These are phyloP conservation scores for Metarhizium sp. DNA, from an alignment of 2,329 filamentous ascomycete genomes.

Conservation along the genomic window DNA sequence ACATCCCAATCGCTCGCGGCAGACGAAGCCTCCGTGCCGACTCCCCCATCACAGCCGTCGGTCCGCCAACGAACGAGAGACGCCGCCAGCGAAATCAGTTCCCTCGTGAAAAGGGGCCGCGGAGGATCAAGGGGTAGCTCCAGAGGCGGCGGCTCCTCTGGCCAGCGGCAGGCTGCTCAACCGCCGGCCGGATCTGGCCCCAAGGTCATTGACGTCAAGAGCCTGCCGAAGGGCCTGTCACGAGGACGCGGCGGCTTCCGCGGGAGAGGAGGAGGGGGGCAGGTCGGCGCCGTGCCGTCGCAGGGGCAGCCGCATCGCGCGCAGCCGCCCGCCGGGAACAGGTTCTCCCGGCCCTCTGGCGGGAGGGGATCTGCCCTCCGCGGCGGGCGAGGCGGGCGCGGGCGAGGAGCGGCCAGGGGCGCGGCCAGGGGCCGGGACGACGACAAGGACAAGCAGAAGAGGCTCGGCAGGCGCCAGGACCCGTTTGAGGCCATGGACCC, in stretches of 20 bases:
- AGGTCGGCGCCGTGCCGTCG: background rate
- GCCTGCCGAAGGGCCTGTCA: constrained; percentile 21
- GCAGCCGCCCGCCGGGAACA: constrained; percentile 8
- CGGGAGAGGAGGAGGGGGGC: constrained; percentile 7
- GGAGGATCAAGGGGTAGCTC: background rate
- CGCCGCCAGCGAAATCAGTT: constrained; percentile 25
- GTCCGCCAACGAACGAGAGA: constrained; percentile 21
- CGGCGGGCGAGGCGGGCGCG: constrained; percentile 11
- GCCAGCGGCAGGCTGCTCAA: background rate
- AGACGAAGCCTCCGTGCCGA: constrained; percentile 14
- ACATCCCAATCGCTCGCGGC: constrained; percentile 25
- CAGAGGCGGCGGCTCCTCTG: background rate
- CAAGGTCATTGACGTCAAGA: constrained; percentile 30
- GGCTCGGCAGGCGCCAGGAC: constrained; percentile 12
- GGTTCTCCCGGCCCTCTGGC: constrained; percentile 10
- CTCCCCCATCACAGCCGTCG: constrained; percentile 13
- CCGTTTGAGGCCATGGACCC: constrained; percentile 19
- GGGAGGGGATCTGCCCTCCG: constrained; percentile 3
- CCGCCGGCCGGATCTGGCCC: constrained; percentile 12
- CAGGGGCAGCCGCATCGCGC: constrained; percentile 1
- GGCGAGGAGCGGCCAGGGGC: constrained; percentile 8
- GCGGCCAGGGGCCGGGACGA: constrained; percentile 12
- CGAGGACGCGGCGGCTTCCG: constrained; percentile 17
- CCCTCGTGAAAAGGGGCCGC: constrained; percentile 16
- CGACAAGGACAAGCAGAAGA: constrained; percentile 14